Percentiles rank a stretch among this genome's conserved stretches.
These are phyloP conservation scores for Lentinula lateritia DNA, from an alignment of 768 basidiomycete genomes.

Conservation along the genomic window DNA sequence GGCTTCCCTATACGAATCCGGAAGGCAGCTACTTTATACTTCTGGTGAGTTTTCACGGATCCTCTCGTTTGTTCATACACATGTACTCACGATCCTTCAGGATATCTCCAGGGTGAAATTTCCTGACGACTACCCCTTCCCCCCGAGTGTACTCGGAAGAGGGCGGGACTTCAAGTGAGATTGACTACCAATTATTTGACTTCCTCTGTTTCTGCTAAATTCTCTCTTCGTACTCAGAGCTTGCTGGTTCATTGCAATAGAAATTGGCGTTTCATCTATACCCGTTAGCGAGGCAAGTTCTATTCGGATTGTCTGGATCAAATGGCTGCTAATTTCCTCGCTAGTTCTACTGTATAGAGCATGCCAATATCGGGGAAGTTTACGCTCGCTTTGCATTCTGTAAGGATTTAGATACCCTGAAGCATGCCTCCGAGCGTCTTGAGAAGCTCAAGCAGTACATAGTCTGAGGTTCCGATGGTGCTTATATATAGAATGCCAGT, in stretches of 20 bases:
- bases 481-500: not conserved
- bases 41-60: constrained; percentile 41
- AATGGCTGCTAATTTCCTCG: not conserved
- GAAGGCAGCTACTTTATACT: constrained; percentile 91
- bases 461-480: constrained; percentile 11
- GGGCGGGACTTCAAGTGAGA: constrained; percentile 82
- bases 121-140: constrained; percentile 83
- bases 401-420: constrained; percentile 87
- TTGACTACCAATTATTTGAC: not conserved
- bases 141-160: constrained; percentile 64
- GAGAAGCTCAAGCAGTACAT: constrained; percentile 66
- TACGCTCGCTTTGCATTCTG: constrained; percentile 93
- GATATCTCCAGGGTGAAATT: constrained; percentile 75
- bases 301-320: not conserved
- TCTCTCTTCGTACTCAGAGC: constrained; percentile 40
- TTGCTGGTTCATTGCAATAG: constrained; percentile 93
- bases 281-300: constrained; percentile 88
- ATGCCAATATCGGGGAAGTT: constrained; percentile 78
- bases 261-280: constrained; percentile 88
- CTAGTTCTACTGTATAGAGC: constrained; percentile 91
- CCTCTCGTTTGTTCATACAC: constrained; percentile 3
- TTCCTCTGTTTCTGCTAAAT: constrained; percentile 10
- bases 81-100: constrained; percentile 26
- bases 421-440: constrained; percentile 77
- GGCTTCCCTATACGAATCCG: constrained; percentile 81